Evolutionary conservation across 2,329 filamentous ascomycete genomes (phyloP), one percentile per base, ranked within the genome.

Genomic region (Fusarium nygamai): DNA sequence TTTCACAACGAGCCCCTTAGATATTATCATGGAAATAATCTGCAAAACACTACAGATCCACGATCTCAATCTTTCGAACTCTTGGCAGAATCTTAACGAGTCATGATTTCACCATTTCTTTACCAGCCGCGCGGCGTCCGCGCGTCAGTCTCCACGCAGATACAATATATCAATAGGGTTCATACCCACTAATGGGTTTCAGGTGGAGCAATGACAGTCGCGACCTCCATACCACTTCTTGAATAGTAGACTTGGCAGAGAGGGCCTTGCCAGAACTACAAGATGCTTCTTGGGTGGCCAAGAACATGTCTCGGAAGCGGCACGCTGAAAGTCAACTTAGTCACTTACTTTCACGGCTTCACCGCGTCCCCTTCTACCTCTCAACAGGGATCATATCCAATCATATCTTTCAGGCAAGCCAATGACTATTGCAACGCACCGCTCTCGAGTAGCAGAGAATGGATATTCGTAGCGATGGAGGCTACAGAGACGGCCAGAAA

Each of bases 401-500:
- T 46, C 43, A 27, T 13, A 44, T 1, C 0, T 24, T 17, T 12
- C 7, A 24, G n/a, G 10, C 16, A 34, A 43, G 20, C 14, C 6
- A 9, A 17, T 43, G 8, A 1, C 14, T 43, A 1, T n/a, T n/a
- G 22, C 8, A 1, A 43, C 11, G n/a, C 1, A 24, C n/a, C 10
- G 10, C 16, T 12, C 16, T 19, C 5, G 5, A 19, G n/a, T 0
- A 8, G 6, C 3, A 19, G 16, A 19, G 7, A 24, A 6, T 7
- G 14, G 22, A 11, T 7, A 7, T 0, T 14, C 1, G n/a, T 22
- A n/a, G 5, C 39, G 39, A 10, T 16, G 22, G n/a, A 44, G 24
- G 16, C 16, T 24, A 44, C 43, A 5, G 4, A 24, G n/a, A 24
- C n/a, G n/a, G 43, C 10, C 10, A 17, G 16, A 19, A 13, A 5